Base-by-base conservation (phyloP, 164 flowering plant species). In the Amborella trichopoda region DNA sequence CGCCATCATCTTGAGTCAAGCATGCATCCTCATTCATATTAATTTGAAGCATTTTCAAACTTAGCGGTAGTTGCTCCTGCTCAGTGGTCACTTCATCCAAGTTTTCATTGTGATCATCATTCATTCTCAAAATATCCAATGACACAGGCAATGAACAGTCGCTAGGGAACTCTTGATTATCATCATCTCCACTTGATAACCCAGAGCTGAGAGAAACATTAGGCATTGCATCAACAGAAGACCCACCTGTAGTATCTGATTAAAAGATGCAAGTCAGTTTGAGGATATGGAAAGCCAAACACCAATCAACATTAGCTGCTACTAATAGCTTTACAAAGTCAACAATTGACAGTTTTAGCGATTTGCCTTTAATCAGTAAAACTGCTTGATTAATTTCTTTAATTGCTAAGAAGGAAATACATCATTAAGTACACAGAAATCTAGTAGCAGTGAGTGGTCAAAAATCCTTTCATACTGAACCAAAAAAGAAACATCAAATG, bases 1-100 rank as follows among this genome's bases (percentile, higher is more conserved):
- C 45, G 1, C 55, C 52, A 24, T 50, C 55, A 40, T 61, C 60
- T 23, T 55, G 55, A 10, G 55, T 50, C 52, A 55, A 55, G 30
- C 60, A 54, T 50, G 65, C 65, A 61, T 55, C 55, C 27, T 61
- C 65, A 40, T 61, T 55, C 65, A 61, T 55, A 40, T 61, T 55
- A 30, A 50, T 55, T 45, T 55, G 60, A 45, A 55, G 55, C 51
- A 61, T 40, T 30, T 55, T 55, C 36, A 50, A 40, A 45, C 65
- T 55, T 32, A 61, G 16, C 9, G 65, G 65, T 3, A 61, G 28
- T 28, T 24, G 60, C 28, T 55, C 55, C 25, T 50, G 56, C 24
- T 61, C 65, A 8, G 48, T 50, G 25, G 65, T 55, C 23, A 39
- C 55, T 45, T 55, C 65, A 51, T 55, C 60, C 56, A 61, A 55